Conservation (phyloP, 441 rosid species). For the Eruca vesicaria region DNA sequence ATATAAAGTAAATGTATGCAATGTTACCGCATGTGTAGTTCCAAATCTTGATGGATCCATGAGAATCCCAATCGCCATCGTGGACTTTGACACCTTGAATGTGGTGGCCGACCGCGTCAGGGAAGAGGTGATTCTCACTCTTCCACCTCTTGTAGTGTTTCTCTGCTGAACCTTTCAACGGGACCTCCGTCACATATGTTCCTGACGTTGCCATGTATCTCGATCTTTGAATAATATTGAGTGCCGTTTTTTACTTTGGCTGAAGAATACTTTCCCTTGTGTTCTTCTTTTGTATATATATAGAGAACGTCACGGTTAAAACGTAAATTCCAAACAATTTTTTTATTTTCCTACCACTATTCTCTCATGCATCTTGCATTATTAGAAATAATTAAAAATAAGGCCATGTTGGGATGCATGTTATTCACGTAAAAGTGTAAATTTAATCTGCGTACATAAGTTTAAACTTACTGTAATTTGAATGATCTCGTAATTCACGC, state of each 20-base stretch:
- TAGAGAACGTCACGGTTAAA: slow-evolving; percentile 6
- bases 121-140: slow-evolving; percentile 31
- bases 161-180: slow-evolving; percentile 22
- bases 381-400: neutral
- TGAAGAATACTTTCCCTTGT: neutral
- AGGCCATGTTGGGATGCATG: neutral
- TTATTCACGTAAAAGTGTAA: neutral
- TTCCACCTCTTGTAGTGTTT: slow-evolving; percentile 31
- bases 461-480: neutral
- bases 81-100: slow-evolving; percentile 31
- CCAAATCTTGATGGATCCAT: slow-evolving; percentile 33
- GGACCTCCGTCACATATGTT: slow-evolving; percentile 35
- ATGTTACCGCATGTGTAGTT: slow-evolving; percentile 30
- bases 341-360: neutral
- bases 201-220: slow-evolving; percentile 27
- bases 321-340: neutral
- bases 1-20: neutral
- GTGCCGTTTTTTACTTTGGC: no score
- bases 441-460: neutral
- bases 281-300: slow-evolving; percentile 13
- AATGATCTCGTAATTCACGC: neutral
- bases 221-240: neutral
- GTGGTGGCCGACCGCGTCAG: no score
- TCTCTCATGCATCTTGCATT: neutral
- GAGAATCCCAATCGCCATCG: slow-evolving; percentile 32